phyloP scores from a whole-genome alignment of 495 filamentous ascomycete species.

The Apiosordaria backusii region DNA sequence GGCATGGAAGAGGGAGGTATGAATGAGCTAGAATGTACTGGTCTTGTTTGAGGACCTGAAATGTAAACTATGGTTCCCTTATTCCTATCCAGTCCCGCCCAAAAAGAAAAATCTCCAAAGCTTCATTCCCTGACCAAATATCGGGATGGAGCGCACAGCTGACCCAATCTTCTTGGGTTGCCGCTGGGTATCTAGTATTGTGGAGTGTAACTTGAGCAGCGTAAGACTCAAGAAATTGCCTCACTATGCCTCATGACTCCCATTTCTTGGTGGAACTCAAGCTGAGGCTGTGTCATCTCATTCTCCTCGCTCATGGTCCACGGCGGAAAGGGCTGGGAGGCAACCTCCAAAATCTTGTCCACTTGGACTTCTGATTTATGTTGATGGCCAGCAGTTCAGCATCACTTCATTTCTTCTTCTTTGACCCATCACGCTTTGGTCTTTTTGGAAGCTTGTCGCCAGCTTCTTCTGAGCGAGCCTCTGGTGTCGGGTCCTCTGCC shows the following conservation, averaged over 20 bases:
- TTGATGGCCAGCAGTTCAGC: not conserved
- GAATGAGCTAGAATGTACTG: not conserved
- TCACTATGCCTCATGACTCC: not conserved
- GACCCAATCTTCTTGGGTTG: not conserved
- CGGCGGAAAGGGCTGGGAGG: not conserved
- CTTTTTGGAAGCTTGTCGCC: slow-evolving; percentile 24
- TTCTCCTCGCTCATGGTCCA: not conserved
- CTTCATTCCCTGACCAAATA: not conserved
- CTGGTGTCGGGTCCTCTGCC: slow-evolving; percentile 28
- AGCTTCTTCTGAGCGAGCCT: slow-evolving; percentile 7
- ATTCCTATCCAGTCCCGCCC: not conserved
- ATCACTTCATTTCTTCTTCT: slow-evolving; percentile 26
- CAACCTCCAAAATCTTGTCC: not conserved
- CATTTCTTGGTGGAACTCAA: not conserved
- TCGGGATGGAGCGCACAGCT: not conserved
- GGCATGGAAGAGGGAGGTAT: not conserved
- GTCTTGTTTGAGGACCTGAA: not conserved
- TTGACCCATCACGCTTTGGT: slow-evolving; percentile 30
- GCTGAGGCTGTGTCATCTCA: not conserved
- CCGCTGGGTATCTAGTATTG: not conserved
- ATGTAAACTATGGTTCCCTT: not conserved
- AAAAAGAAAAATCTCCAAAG: not conserved
- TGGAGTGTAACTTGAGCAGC: not conserved
- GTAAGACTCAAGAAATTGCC: not conserved
- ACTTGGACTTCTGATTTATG: not conserved